Evolutionary conservation across 805 yeast species (phyloP).

Genomic region (Candida xyloterini): DNA sequence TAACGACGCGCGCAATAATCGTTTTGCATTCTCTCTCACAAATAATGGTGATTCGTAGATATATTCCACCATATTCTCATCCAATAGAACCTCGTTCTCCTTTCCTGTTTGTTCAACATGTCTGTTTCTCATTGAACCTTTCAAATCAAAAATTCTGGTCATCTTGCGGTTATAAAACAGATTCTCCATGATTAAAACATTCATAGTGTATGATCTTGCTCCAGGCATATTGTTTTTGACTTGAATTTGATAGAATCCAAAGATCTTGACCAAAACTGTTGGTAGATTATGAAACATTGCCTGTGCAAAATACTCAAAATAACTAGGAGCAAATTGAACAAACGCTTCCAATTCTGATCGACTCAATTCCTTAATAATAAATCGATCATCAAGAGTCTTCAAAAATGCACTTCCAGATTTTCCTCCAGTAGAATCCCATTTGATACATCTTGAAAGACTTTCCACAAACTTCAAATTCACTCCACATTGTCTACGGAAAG

Average conservation of each 20-base stretch:
- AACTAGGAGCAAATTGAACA: constrained; percentile 92
- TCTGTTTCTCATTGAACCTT: constrained; percentile 96
- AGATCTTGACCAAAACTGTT: constrained; percentile 89
- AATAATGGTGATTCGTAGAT: constrained; percentile 94
- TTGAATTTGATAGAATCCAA: constrained; percentile 93
- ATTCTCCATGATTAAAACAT: constrained; percentile 93
- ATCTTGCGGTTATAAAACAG: constrained; percentile 81
- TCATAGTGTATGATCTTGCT: constrained; percentile 71
- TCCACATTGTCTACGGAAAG: constrained; percentile 82
- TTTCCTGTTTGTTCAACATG: constrained; percentile 96
- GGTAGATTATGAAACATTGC: constrained; percentile 93
- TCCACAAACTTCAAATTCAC: constrained; percentile 73
- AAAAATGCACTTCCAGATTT: constrained; percentile 93
- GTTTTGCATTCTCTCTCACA: constrained; percentile 88
- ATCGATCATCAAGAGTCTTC: constrained; percentile 87
- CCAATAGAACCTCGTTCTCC: constrained; percentile 89
- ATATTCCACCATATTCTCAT: constrained; percentile 97
- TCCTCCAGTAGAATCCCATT: constrained; percentile 97
- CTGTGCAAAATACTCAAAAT: constrained; percentile 93
- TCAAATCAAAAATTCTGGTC: constrained; percentile 86
- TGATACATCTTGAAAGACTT: constrained; percentile 86
- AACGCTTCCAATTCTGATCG: constrained; percentile 90
- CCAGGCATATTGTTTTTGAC: constrained; percentile 76
- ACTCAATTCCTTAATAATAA: constrained; percentile 84
- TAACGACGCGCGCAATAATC: constrained; percentile 77